Evolutionary conservation across 345 rosid species (phyloP).

Genomic region (Eucalyptus urophylla): DNA sequence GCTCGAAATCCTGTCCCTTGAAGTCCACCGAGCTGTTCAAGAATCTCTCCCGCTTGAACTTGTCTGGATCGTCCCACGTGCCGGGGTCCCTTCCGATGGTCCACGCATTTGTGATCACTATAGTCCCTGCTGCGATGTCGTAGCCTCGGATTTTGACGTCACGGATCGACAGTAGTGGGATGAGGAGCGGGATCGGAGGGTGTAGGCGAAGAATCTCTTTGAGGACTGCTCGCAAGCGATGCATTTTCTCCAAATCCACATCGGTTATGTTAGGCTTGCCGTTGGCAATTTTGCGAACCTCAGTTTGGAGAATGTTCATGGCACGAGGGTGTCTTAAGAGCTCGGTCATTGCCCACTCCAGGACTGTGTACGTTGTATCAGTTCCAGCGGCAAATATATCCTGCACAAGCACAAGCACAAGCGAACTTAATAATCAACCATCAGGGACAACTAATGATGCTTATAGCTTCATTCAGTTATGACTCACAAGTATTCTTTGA

Average conservation of each 20-base stretch:
- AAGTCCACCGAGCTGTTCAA: constrained; percentile 2
- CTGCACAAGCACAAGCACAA: not conserved
- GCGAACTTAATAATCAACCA: not conserved
- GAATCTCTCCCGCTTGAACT: constrained; percentile 26
- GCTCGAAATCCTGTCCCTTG: constrained; percentile 15
- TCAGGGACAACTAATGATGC: no score
- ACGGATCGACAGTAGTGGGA: constrained; percentile 4
- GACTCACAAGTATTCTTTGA: no score
- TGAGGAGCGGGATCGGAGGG: constrained; percentile 21
- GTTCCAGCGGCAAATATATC: constrained; percentile 26
- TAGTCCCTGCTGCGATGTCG: constrained; percentile 9
- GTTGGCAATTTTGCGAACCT: not conserved
- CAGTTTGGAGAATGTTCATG: constrained; percentile 6
- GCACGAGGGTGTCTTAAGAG: constrained; percentile 13
- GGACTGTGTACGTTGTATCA: constrained; percentile 13
- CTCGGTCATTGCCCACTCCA: constrained; percentile 30
- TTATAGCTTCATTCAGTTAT: no score
- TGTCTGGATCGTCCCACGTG: constrained; percentile 6
- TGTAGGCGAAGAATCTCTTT: constrained; percentile 21
- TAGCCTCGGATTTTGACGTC: constrained; percentile 9
- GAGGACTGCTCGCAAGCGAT: constrained; percentile 16
- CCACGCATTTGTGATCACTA: constrained; percentile 4
- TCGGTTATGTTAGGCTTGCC: not conserved
- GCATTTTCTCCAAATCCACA: constrained; percentile 1
- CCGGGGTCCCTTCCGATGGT: constrained; percentile 22